Conservation (phyloP, 2,329 filamentous ascomycete species). For the Exophiala viscosa region DNA sequence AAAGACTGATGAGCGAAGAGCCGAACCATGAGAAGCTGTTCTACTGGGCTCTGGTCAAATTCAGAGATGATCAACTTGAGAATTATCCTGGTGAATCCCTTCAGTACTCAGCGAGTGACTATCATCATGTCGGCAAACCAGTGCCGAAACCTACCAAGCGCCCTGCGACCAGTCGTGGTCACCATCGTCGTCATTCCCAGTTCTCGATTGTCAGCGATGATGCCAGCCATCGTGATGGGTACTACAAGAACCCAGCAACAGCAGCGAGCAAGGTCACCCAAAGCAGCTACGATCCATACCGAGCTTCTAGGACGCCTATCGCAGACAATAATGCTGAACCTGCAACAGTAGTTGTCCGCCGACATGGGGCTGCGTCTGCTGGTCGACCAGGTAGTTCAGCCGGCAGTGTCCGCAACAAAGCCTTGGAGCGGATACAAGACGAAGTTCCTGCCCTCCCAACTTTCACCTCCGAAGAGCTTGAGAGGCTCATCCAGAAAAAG, state of each 20-base stretch:
- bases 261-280: constrained; percentile 41
- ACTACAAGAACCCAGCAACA: constrained; percentile 46
- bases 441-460: constrained; percentile 20
- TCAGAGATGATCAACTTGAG: constrained; percentile 79
- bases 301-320: constrained; percentile 60
- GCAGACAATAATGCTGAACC: constrained; percentile 53
- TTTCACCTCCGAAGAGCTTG: constrained; percentile 23
- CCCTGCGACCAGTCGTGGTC: constrained; percentile 25
- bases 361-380: constrained; percentile 37
- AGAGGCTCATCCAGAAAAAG: constrained; percentile 21
- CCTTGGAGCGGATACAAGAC: constrained; percentile 10
- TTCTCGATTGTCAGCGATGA: constrained; percentile 57
- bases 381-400: constrained; percentile 34
- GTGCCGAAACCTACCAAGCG: constrained; percentile 33
- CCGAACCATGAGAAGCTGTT: constrained; percentile 90
- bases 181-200: constrained; percentile 50
- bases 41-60: constrained; percentile 78
- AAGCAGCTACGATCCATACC: constrained; percentile 79
- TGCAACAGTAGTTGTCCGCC: constrained; percentile 67
- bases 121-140: constrained; percentile 66
- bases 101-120: constrained; percentile 84
- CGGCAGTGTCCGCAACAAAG: constrained; percentile 15
- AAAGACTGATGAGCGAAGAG: constrained; percentile 63
- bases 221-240: constrained; percentile 46
- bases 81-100: constrained; percentile 75